These are phyloP conservation scores for Claviceps africana DNA, from an alignment of 2,329 filamentous ascomycete species.

Conservation along the genomic window DNA sequence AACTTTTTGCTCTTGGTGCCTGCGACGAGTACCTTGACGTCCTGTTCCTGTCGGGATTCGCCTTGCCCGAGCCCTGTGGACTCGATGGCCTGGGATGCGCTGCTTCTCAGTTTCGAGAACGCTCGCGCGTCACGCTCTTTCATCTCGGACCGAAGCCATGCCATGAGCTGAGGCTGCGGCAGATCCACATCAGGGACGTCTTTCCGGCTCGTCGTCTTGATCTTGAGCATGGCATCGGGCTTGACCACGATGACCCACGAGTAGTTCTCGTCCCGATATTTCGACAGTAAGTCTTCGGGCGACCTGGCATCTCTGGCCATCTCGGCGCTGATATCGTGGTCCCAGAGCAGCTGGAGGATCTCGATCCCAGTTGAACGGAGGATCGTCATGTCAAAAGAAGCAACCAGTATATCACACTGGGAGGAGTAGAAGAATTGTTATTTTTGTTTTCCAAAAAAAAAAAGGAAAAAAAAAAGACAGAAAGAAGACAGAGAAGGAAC, in stretches of 20 bases:
- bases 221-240: slow-evolving; percentile 59
- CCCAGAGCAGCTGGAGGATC: slow-evolving; percentile 67
- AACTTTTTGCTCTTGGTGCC: slow-evolving; percentile 82
- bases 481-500: slow-evolving; percentile 12
- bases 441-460: neutral
- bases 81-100: slow-evolving; percentile 16
- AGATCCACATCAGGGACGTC: slow-evolving; percentile 67
- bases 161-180: slow-evolving; percentile 55
- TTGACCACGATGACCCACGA: slow-evolving; percentile 86
- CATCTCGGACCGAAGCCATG: slow-evolving; percentile 69
- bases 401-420: slow-evolving; percentile 77
- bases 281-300: slow-evolving; percentile 63
- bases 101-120: slow-evolving; percentile 27
- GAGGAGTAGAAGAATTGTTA: neutral
- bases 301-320: slow-evolving; percentile 67
- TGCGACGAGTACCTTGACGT: slow-evolving; percentile 73
- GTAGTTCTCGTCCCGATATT: slow-evolving; percentile 64
- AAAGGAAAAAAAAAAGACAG: neutral
- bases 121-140: slow-evolving; percentile 60
- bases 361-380: slow-evolving; percentile 65
- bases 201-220: slow-evolving; percentile 63
- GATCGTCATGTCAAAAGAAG: slow-evolving; percentile 67
- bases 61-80: slow-evolving; percentile 9
- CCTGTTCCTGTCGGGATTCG: slow-evolving; percentile 39
- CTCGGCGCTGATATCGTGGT: slow-evolving; percentile 75